phyloP scores from a whole-genome alignment of 768 basidiomycete species.

The Tylopilus sp. region DNA sequence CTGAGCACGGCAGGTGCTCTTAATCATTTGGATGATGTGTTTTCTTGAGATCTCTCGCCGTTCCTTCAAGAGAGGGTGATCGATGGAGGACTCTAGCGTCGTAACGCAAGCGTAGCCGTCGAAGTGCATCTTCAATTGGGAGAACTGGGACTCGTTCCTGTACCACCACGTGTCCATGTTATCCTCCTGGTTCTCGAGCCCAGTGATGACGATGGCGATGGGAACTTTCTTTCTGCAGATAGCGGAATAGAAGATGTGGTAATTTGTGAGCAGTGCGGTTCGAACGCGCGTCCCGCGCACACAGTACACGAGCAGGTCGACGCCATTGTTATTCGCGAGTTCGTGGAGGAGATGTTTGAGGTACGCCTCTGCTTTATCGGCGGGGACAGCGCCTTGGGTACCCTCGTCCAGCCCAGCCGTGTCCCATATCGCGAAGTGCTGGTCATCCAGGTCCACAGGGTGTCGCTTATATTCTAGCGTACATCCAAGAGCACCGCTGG shows the following conservation, averaged over 20 bases:
- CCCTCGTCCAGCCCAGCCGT: slow-evolving; percentile 34
- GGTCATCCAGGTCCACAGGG: slow-evolving; percentile 14
- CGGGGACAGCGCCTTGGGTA: slow-evolving; percentile 22
- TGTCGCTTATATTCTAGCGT: slow-evolving; percentile 33
- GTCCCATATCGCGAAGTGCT: slow-evolving; percentile 30
- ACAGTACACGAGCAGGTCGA: slow-evolving; percentile 40
- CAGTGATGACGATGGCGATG: slow-evolving; percentile 38
- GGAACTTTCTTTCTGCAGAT: slow-evolving; percentile 40
- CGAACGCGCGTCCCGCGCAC: slow-evolving; percentile 39
- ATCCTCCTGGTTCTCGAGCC: slow-evolving; percentile 36
- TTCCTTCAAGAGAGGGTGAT: slow-evolving; percentile 7
- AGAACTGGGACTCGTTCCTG: slow-evolving; percentile 23
- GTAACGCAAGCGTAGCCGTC: slow-evolving; percentile 33
- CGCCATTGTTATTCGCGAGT: slow-evolving; percentile 32
- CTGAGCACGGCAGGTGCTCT: slow-evolving; percentile 13
- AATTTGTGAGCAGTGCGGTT: slow-evolving; percentile 35
- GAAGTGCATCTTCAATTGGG: slow-evolving; percentile 26
- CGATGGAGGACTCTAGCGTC: slow-evolving; percentile 18
- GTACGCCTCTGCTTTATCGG: slow-evolving; percentile 29
- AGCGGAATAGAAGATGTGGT: slow-evolving; percentile 37
- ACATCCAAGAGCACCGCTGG: slow-evolving; percentile 33
- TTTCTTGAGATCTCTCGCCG: slow-evolving; percentile 23
- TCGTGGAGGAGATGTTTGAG: slow-evolving; percentile 35
- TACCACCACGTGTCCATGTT: slow-evolving; percentile 35
- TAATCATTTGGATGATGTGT: slow-evolving; percentile 21